A percentile compares a stretch with the other conserved stretches of the same genome.
Conservation (phyloP, 2,329 filamentous ascomycete species). For the Lomentospora prolificans region DNA sequence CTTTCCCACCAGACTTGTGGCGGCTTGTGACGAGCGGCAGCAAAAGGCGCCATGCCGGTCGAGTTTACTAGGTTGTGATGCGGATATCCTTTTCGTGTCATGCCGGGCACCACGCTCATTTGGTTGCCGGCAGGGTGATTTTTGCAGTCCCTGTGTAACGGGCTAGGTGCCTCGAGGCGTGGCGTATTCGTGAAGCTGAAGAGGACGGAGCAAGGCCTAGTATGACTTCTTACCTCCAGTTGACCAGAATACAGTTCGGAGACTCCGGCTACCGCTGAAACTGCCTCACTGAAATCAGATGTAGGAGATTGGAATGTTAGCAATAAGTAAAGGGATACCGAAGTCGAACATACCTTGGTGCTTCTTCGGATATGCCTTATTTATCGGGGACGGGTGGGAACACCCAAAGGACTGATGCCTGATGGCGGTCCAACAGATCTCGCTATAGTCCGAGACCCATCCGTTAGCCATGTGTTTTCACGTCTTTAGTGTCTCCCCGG, state of each 20-base stretch:
- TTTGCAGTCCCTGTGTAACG: background rate
- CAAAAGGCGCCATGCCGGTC: background rate
- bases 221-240: too few relatives aligned
- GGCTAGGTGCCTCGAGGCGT: background rate
- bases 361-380: too few relatives aligned
- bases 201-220: too few relatives aligned
- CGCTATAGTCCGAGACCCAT: too few relatives aligned
- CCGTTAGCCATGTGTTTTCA: background rate
- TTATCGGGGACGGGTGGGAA: too few relatives aligned
- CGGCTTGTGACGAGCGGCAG: background rate
- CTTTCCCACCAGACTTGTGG: background rate
- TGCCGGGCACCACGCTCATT: background rate
- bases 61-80: background rate
- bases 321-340: too few relatives aligned
- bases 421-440: too few relatives aligned
- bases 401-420: background rate
- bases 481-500: background rate
- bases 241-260: too few relatives aligned
- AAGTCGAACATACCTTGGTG: too few relatives aligned
- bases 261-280: too few relatives aligned
- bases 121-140: background rate
- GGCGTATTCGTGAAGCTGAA: background rate
- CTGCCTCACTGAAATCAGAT: too few relatives aligned
- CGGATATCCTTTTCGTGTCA: background rate
- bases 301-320: too few relatives aligned